Evolutionary conservation across 2,329 filamentous ascomycete species (phyloP), one percentile per base, ranked within the genome.

Genomic region (Endothia cerciana): DNA sequence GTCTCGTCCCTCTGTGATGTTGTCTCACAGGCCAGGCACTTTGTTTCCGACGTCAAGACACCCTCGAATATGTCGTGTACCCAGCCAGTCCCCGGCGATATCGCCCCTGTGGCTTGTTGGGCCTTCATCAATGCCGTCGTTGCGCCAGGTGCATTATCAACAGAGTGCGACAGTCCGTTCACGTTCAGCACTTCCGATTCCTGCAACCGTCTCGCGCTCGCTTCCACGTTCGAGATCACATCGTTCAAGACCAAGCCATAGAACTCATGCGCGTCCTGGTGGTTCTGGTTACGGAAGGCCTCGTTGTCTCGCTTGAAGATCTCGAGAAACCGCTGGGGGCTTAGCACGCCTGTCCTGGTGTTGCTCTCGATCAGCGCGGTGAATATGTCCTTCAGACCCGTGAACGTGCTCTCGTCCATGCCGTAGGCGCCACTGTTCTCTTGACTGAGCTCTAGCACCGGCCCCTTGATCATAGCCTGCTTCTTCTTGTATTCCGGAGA

Each of bases 401-500:
- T 97, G 75, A 98, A 99, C 3, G 97, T 89, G 67, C 92, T 96
- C 75, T 98, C 94, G 59, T 92, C 88, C 94, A 98, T 97, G 71
- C 91, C 92, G 74, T 97, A 97, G 22, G 89, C 87, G 56, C 84
- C 83, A 8, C 89, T 85, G 74, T 93, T 95, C 73, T 96, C 92
- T 72, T 91, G 89, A 60, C 90, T 88, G 77, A 98, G 86, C 72
- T 96, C 92, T 65, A 82, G 71, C 2, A 73, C 69, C 0, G 78
- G 80, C 17, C 76, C 74, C 1, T 69, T 55, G 3, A 66, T 84
- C 82, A 98, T 89, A 22, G 94, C 94, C 76, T 95, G 89, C 80
- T 97, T 97, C 83, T 99, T 99, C 80, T 97, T 97, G 80, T 95
- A 97, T 79, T 99, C 95, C 0, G 94, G 93, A 1, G 94, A 94